Base-by-base conservation (phyloP, 129 eudicot genomes). In the Pittosporum tobira region DNA sequence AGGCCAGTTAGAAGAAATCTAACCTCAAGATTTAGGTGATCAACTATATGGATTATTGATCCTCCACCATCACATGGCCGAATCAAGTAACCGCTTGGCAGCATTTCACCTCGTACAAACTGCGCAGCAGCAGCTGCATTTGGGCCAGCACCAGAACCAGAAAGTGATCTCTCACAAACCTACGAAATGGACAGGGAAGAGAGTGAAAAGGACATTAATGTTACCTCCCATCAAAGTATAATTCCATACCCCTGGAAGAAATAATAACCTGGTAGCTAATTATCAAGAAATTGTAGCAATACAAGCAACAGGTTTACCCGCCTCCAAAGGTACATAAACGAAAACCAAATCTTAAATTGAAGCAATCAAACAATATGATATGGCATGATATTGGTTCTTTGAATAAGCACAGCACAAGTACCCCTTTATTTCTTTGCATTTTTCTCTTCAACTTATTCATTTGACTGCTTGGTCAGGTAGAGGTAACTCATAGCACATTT, bases 21-120 rank as follows among this genome's bases (percentile, higher is more conserved):
- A 47, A 84, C 94, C 96, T 82, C 84, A 10, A 89, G 88, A 76
- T 85, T 85, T 44, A 89, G 79, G 76, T 89, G 97, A 63, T 89
- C 98, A 59, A 91, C 98, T 51, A 91, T 86, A 71, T 91, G 98
- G 57, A 91, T 76, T 4, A 91, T 91, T 3, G 98, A 91, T n/a
- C 98, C 98, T 18, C 98, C 98, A 51, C 98, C 98, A 49, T 91
- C 98, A 76, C 98, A 91, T 21, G 98, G 94, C 44, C 98, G 76
- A 65, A 91, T 77, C 71, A 91, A 59, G 70, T 91, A 91, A 56
- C 98, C 98, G 61, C 95, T 86, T 14, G 98, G 95, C 74, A 86
- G 93, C 87, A 85, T 80, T 73, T 85, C 95, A 31, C 83, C 98
- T 67, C 98, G 62, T 26, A 83, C 81, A 49, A 91, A 91, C 52